Conservation (phyloP, 345 rosid genomes). For the Boechera retrofracta region DNA sequence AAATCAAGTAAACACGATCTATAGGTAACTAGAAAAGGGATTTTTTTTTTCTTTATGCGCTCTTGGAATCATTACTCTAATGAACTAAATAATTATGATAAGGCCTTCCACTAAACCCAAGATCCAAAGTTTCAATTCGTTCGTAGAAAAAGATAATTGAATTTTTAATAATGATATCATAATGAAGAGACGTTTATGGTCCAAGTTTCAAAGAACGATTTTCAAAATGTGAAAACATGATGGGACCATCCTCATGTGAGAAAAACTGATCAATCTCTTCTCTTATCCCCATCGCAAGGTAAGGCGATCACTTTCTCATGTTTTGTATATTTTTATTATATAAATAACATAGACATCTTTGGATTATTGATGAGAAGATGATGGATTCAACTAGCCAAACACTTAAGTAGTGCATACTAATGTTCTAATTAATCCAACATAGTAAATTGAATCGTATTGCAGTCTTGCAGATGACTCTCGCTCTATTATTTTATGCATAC, state of each 20-base stretch:
- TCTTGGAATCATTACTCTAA: constrained; percentile 21
- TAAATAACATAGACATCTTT: not conserved
- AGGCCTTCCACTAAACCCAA: constrained; percentile 40
- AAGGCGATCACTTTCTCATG: constrained; percentile 36
- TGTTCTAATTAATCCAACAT: not conserved
- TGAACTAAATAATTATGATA: constrained; percentile 30
- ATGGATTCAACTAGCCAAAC: constrained; percentile 18
- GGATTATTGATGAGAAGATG: constrained; percentile 8
- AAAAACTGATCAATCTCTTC: constrained; percentile 43
- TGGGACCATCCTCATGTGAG: constrained; percentile 49
- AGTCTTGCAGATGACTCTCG: not conserved
- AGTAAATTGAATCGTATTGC: not conserved
- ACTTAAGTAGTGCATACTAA: not conserved
- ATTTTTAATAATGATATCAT: constrained; percentile 15
- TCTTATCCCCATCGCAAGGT: constrained; percentile 31
- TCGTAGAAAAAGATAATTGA: not conserved
- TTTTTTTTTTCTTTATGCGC: not conserved
- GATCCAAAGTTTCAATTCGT: constrained; percentile 30
- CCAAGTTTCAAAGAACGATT: constrained; percentile 34
- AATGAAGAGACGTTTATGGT: constrained; percentile 30
- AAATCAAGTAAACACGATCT: constrained; percentile 40
- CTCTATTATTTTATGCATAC: not conserved
- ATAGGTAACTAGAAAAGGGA: not conserved
- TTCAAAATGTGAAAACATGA: constrained; percentile 37
- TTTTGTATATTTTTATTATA: constrained; percentile 4